Percentiles rank a stretch among this genome's conserved stretches.
Conservation (phyloP, 257 asterid species). For the Plantago major region DNA sequence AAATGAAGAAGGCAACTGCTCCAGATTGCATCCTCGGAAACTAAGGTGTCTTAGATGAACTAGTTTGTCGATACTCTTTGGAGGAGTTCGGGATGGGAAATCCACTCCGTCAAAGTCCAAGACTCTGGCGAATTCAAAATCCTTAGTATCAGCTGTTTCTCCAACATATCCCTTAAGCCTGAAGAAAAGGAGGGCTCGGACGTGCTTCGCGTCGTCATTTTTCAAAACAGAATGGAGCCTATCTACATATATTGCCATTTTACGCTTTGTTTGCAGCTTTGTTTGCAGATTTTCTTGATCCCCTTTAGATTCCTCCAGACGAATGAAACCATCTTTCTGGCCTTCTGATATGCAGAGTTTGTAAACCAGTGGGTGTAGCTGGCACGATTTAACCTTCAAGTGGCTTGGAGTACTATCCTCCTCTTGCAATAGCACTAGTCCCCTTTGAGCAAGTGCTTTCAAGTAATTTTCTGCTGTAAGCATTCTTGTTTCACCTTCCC, state of each 20-base stretch:
- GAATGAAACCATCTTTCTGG: background rate
- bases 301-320: background rate
- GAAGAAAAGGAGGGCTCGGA: conserved; percentile 19
- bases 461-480: conserved; percentile 15
- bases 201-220: background rate
- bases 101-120: conserved; percentile 20
- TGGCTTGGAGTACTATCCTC: background rate
- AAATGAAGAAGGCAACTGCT: conserved; percentile 22
- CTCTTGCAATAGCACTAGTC: conserved; percentile 11
- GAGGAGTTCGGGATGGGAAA: conserved; percentile 14
- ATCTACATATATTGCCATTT: conserved; percentile 7
- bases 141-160: background rate
- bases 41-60: conserved; percentile 25
- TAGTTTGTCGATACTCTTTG: conserved; percentile 12
- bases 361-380: conserved; percentile 14
- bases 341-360: conserved; percentile 4
- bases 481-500: background rate
- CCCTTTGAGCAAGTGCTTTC: conserved; percentile 10
- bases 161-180: background rate
- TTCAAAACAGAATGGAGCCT: background rate
- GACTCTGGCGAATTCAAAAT: background rate
- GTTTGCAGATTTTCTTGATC: background rate
- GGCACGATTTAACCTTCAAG: background rate
- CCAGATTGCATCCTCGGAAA: conserved; percentile 28
- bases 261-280: too few relatives aligned